These are phyloP conservation scores for Malassezia cuniculi DNA, from an alignment of 1,284 basidiomycete species.

Conservation along the genomic window DNA sequence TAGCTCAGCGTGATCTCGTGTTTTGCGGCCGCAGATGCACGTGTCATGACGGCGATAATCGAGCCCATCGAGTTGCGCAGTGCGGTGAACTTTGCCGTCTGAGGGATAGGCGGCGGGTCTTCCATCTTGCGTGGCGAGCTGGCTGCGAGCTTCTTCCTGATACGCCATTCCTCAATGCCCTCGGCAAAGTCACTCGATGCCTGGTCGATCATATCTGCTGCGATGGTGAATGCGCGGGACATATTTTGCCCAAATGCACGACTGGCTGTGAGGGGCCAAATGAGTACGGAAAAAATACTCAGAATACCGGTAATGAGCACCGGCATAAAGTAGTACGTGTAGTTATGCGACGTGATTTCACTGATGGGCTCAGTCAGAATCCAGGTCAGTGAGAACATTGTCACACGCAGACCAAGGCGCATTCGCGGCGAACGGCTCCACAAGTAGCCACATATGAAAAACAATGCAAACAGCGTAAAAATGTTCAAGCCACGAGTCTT, in stretches of 20 bases:
- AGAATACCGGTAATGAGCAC: constrained; percentile 22
- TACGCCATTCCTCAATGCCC: not conserved
- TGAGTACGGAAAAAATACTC: constrained; percentile 17
- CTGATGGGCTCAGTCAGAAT: constrained; percentile 20
- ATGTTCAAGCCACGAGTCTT: constrained; percentile 24
- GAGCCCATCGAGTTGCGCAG: constrained; percentile 8
- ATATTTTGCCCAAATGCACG: constrained; percentile 16
- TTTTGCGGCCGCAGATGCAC: constrained; percentile 18
- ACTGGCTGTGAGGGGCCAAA: constrained; percentile 24
- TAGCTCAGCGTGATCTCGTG: constrained; percentile 23
- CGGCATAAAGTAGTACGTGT: constrained; percentile 27
- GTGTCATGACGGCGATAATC: constrained; percentile 7
- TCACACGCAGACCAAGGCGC: constrained; percentile 19
- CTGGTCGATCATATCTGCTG: constrained; percentile 14
- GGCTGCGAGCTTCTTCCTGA: not conserved
- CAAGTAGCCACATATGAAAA: constrained; percentile 19
- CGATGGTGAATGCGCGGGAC: constrained; percentile 10
- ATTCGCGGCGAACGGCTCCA: constrained; percentile 26
- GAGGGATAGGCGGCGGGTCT: not conserved
- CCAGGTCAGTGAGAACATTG: constrained; percentile 26
- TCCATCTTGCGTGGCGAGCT: not conserved
- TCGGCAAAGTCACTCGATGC: constrained; percentile 20
- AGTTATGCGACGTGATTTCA: constrained; percentile 19
- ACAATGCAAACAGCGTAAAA: constrained; percentile 19
- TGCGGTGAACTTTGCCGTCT: constrained; percentile 8